A percentile compares a stretch with the other conserved stretches of the same genome.
phyloP scores from a whole-genome alignment of 352 stramenopile species.

The Phytophthora europaea region DNA sequence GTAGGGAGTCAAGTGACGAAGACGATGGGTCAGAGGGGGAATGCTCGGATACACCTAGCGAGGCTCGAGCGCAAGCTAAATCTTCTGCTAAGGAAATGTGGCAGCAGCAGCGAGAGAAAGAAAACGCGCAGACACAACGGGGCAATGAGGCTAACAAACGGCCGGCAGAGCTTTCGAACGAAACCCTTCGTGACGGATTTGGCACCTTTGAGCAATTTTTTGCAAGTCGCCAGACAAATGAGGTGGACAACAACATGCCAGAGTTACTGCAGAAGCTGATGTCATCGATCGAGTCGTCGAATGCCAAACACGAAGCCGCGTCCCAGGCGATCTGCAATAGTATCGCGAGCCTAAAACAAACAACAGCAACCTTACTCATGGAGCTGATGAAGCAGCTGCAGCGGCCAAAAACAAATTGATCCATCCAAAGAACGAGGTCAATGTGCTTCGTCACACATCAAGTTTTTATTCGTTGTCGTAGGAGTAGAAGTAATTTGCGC shows the following conservation, averaged over 20 bases:
- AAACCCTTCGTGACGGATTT: conserved; percentile 4
- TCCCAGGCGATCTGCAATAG: background rate
- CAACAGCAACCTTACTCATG: background rate
- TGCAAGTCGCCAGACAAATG: background rate
- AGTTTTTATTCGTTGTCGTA: background rate
- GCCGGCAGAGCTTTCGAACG: conserved; percentile 2
- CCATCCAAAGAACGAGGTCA: no score
- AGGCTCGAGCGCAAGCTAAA: conserved; percentile 11
- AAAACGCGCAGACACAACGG: background rate
- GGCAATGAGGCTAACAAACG: background rate
- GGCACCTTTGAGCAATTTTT: conserved; percentile 6
- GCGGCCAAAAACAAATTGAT: background rate
- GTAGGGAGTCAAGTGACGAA: no score
- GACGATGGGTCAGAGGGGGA: no score
- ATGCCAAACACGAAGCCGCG: background rate
- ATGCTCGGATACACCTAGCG: background rate
- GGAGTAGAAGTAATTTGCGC: background rate
- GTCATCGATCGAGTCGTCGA: background rate
- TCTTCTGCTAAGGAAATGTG: no score
- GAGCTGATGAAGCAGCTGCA: background rate
- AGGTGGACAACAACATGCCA: no score
- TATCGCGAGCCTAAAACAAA: background rate
- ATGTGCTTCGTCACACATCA: no score
- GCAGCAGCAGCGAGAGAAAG: no score
- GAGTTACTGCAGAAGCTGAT: no score